Conservation (phyloP, 495 filamentous ascomycete species). For the Staphylotrichum longicolle region DNA sequence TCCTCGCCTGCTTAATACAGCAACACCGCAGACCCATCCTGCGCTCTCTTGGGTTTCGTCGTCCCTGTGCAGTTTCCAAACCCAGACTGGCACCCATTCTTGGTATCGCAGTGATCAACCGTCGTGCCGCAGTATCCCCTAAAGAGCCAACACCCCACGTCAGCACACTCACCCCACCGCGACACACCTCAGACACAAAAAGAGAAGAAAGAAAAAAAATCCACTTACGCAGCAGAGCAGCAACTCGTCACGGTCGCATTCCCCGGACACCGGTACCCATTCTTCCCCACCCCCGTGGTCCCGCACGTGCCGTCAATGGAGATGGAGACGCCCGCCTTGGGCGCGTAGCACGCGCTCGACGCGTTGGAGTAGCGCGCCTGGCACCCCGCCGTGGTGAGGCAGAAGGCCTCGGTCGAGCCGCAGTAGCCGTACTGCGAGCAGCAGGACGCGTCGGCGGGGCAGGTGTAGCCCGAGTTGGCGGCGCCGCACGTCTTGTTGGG, state of each 20-base stretch:
- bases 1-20: background rate
- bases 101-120: conserved; percentile 31
- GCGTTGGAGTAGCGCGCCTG: conserved; percentile 37
- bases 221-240: conserved; percentile 37
- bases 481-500: conserved; percentile 38
- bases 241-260: conserved; percentile 25
- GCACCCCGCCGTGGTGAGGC: conserved; percentile 36
- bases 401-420: conserved; percentile 37
- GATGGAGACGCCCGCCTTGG: conserved; percentile 29
- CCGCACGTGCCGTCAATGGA: conserved; percentile 40
- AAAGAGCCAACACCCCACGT: background rate
- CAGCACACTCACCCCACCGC: no score
- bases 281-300: conserved; percentile 29
- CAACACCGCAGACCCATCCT: background rate
- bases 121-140: conserved; percentile 42
- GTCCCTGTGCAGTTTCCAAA: conserved; percentile 32
- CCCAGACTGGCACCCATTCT: conserved; percentile 33
- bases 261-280: conserved; percentile 36
- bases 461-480: conserved; percentile 35
- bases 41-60: background rate
- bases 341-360: conserved; percentile 31
- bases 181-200: background rate
- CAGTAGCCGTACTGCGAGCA: conserved; percentile 41
- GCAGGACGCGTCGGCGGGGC: conserved; percentile 33
- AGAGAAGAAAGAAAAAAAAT: background rate